Evolutionary conservation across 1,139 yeast genomes (phyloP).

Genomic region (Debaryomyces robertsiae): DNA sequence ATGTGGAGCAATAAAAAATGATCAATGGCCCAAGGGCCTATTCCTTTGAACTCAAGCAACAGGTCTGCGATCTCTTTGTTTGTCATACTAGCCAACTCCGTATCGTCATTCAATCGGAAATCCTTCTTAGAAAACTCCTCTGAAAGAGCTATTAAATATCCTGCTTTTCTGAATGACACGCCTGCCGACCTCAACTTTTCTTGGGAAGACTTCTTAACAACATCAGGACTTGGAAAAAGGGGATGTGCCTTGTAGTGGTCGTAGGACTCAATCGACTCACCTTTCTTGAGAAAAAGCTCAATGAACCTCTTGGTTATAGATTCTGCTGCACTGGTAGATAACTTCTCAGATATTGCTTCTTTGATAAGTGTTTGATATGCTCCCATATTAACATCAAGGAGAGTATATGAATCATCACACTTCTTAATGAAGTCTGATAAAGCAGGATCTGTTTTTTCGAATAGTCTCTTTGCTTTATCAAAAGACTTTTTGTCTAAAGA

Average conservation of each 20-base stretch:
- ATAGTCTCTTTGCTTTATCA: slow-evolving; percentile 1
- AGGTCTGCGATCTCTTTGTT: slow-evolving; percentile 2
- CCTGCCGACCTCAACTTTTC: slow-evolving; percentile 6
- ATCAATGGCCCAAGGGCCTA: slow-evolving; percentile 6
- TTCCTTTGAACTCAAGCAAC: slow-evolving; percentile 2
- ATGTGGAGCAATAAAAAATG: slow-evolving; percentile 2
- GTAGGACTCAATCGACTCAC: not conserved
- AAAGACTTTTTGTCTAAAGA: not conserved
- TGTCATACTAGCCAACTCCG: slow-evolving; percentile 1
- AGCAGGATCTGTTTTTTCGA: slow-evolving; percentile 4
- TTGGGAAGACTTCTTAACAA: slow-evolving; percentile 1
- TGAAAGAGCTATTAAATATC: slow-evolving; percentile 1
- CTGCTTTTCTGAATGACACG: slow-evolving; percentile 5
- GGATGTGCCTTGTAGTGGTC: slow-evolving; percentile 4
- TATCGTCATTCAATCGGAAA: slow-evolving; percentile 2
- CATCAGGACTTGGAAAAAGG: slow-evolving; percentile 5
- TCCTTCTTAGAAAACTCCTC: slow-evolving; percentile 1
- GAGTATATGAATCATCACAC: slow-evolving; percentile 1
- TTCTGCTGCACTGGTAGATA: slow-evolving; percentile 4
- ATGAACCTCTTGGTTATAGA: slow-evolving; percentile 3
- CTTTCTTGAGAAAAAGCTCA: slow-evolving; percentile 5
- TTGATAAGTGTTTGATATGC: slow-evolving; percentile 7
- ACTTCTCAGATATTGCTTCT: slow-evolving; percentile 2
- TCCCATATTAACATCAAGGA: slow-evolving; percentile 4
- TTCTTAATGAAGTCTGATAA: slow-evolving; percentile 6